Evolutionary conservation across 345 rosid species (phyloP).

Genomic region (Eucalyptus erythrocorys): DNA sequence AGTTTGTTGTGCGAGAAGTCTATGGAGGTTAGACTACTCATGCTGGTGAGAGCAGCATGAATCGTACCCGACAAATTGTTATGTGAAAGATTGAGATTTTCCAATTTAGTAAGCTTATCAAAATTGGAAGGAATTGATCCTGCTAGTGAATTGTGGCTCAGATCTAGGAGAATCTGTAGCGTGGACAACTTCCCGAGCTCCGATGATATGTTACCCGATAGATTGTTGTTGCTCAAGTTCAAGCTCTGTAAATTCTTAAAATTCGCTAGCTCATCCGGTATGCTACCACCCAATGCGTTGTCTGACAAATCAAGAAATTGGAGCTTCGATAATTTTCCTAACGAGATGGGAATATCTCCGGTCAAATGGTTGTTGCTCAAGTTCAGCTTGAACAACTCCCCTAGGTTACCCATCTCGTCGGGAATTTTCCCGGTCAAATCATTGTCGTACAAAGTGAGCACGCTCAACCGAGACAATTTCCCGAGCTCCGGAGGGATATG

Average conservation of each 20-base stretch:
- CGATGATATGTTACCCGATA: constrained; percentile 33
- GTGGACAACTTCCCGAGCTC: constrained; percentile 23
- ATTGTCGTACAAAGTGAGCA: constrained; percentile 29
- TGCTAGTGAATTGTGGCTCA: constrained; percentile 55
- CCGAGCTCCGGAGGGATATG: constrained; percentile 43
- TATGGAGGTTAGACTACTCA: constrained; percentile 24
- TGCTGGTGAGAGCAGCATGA: constrained; percentile 19
- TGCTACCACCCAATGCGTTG: constrained; percentile 26
- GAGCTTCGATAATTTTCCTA: constrained; percentile 20
- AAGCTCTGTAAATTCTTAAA: constrained; percentile 25
- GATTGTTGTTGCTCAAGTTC: constrained; percentile 30
- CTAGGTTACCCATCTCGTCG: constrained; percentile 25
- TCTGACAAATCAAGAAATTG: constrained; percentile 29
- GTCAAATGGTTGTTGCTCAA: constrained; percentile 37
- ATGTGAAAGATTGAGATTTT: constrained; percentile 44
- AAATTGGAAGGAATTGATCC: constrained; percentile 36
- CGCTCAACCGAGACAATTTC: constrained; percentile 17
- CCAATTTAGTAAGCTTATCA: constrained; percentile 21
- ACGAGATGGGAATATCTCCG: constrained; percentile 21
- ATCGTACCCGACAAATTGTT: constrained; percentile 44
- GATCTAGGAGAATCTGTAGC: constrained; percentile 31
- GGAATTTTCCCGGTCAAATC: constrained; percentile 43
- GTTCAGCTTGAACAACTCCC: constrained; percentile 16
- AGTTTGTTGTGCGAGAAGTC: constrained; percentile 54
- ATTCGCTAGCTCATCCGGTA: constrained; percentile 27